Percentiles rank a stretch among this genome's conserved stretches.
Conservation (phyloP, 2,329 filamentous ascomycete species). For the Colletotrichum agaves region DNA sequence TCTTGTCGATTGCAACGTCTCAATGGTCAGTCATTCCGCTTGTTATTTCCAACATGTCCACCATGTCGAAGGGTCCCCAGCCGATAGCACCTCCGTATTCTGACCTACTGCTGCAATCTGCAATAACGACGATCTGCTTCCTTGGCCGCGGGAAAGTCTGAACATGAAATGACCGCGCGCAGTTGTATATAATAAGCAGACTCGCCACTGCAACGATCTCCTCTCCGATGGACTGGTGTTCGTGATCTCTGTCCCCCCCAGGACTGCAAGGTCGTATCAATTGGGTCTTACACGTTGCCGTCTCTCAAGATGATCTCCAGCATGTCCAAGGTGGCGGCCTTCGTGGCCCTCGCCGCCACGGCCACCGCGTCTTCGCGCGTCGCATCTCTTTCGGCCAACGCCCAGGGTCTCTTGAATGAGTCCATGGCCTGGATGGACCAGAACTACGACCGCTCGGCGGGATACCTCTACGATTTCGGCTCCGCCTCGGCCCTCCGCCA, state of each 20-base stretch:
- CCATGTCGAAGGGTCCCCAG: not conserved
- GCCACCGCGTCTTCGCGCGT: conserved; percentile 35
- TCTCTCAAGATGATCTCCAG: conserved; percentile 19
- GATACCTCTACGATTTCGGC: conserved; percentile 64
- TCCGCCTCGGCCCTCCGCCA: conserved; percentile 59
- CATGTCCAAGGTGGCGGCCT: conserved; percentile 22
- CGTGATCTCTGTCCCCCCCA: not conserved
- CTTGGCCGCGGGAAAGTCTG: conserved; percentile 9
- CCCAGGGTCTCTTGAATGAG: conserved; percentile 55
- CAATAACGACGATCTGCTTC: conserved; percentile 24
- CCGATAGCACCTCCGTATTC: conserved; percentile 34
- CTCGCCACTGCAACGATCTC: not conserved
- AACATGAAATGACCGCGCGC: not conserved
- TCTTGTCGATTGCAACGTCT: conserved; percentile 8
- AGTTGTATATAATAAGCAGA: conserved; percentile 20
- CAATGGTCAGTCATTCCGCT: not conserved
- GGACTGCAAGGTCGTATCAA: conserved; percentile 1
- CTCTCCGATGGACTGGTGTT: not conserved
- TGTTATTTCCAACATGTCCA: not conserved
- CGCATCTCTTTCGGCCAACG: conserved; percentile 41
- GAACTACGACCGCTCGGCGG: conserved; percentile 62
- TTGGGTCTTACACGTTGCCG: not conserved
- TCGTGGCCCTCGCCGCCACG: conserved; percentile 27
- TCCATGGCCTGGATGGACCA: conserved; percentile 67
- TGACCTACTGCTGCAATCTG: conserved; percentile 19